Conservation (phyloP, 1,139 yeast species). For the Saccharomyces hybrid region DNA sequence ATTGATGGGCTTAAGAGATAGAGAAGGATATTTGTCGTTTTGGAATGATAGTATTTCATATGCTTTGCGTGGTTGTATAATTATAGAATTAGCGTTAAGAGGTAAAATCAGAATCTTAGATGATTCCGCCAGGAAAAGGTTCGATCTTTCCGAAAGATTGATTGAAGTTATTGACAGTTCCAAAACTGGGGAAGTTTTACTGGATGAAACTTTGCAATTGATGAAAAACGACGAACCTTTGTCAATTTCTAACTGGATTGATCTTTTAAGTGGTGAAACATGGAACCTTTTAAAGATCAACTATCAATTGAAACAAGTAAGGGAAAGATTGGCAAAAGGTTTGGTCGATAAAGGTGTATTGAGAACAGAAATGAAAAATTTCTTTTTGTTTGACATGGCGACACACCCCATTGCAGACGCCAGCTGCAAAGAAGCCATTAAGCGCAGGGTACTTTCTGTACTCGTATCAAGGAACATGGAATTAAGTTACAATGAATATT, state of each 20-base stretch:
- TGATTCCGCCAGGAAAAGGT: slow-evolving; percentile 88
- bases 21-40: slow-evolving; percentile 90
- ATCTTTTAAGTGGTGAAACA: slow-evolving; percentile 87
- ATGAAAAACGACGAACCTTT: slow-evolving; percentile 80
- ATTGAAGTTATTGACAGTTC: slow-evolving; percentile 80
- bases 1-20: slow-evolving; percentile 86
- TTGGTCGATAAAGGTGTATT: slow-evolving; percentile 95
- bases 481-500: slow-evolving; percentile 44
- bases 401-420: slow-evolving; percentile 94
- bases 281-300: slow-evolving; percentile 94
- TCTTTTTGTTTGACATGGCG: slow-evolving; percentile 94
- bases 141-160: slow-evolving; percentile 78
- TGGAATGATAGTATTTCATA: slow-evolving; percentile 98
- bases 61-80: slow-evolving; percentile 89
- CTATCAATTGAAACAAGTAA: slow-evolving; percentile 92
- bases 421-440: slow-evolving; percentile 70
- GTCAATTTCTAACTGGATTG: slow-evolving; percentile 89
- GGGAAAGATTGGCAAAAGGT: slow-evolving; percentile 95
- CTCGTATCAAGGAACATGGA: slow-evolving; percentile 62
- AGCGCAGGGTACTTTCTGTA: slow-evolving; percentile 61
- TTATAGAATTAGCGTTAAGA: slow-evolving; percentile 86
- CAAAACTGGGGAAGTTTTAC: slow-evolving; percentile 88
- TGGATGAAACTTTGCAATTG: slow-evolving; percentile 86
- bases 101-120: slow-evolving; percentile 82
- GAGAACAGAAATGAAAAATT: slow-evolving; percentile 91